Percentiles rank a stretch among this genome's conserved stretches.
phyloP scores from a whole-genome alignment of 2,329 filamentous ascomycete species.

The Penicillium sp. region DNA sequence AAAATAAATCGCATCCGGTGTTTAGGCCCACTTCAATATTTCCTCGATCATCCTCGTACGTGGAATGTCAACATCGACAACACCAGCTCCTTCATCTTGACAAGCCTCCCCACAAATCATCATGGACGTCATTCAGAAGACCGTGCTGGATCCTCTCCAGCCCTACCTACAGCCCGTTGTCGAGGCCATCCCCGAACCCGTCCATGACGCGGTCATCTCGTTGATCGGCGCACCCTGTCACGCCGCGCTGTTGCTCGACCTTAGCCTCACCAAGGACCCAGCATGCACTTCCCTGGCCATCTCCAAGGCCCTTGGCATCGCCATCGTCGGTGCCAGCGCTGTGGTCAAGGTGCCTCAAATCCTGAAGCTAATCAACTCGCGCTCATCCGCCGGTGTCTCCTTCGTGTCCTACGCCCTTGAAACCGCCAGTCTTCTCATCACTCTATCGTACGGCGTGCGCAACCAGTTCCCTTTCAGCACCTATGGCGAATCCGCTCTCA shows the following conservation, averaged over 20 bases:
- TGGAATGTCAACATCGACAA: conserved; percentile 19
- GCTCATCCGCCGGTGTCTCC: conserved; percentile 76
- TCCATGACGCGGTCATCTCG: conserved; percentile 69
- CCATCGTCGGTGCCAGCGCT: conserved; percentile 82
- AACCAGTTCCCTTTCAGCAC: conserved; percentile 94
- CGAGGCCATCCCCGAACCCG: conserved; percentile 65
- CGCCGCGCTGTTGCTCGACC: conserved; percentile 74
- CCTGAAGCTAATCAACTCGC: conserved; percentile 77
- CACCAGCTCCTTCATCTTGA: background rate
- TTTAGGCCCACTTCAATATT: background rate
- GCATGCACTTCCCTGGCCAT: conserved; percentile 84
- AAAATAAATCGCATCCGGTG: background rate
- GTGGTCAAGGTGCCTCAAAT: conserved; percentile 98
- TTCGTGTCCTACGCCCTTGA: conserved; percentile 93
- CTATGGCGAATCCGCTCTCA: conserved; percentile 89
- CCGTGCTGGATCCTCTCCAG: conserved; percentile 42
- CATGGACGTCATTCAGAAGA: conserved; percentile 43
- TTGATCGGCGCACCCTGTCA: conserved; percentile 84
- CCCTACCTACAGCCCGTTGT: conserved; percentile 62
- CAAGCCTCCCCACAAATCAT: conserved; percentile 3
- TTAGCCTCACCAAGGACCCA: conserved; percentile 67
- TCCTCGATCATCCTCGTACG: background rate
- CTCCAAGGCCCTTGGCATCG: conserved; percentile 87
- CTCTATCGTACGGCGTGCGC: conserved; percentile 85
- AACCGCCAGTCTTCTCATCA: conserved; percentile 80